Evolutionary conservation across 306 rosid species (phyloP).

Genomic region (cucumber (Cucumis sativus)): DNA sequence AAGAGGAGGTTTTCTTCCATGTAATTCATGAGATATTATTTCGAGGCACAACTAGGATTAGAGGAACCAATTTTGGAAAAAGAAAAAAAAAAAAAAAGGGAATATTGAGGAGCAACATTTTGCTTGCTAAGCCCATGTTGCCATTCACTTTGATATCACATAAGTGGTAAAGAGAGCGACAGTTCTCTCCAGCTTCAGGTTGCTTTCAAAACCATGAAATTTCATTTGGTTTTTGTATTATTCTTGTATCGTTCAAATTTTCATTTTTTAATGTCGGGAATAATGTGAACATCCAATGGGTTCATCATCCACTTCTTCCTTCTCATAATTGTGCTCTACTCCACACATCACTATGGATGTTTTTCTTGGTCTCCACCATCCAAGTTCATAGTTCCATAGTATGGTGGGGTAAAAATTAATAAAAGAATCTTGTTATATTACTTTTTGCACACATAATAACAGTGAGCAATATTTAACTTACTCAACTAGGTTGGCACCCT

Average conservation of each 20-base stretch:
- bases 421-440: background rate
- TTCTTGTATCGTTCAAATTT: background rate
- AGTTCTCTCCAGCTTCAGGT: background rate
- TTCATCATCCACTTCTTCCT: background rate
- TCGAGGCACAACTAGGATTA: background rate
- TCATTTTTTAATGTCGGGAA: background rate
- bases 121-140: background rate
- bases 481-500: too few species aligned
- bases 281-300: background rate
- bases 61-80: conserved; percentile 1
- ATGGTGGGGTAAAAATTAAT: background rate
- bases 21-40: conserved; percentile 4
- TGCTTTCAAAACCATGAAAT: background rate
- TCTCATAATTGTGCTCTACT: background rate
- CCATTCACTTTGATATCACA: background rate
- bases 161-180: background rate
- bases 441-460: background rate
- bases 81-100: too few species aligned
- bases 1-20: conserved; percentile 1
- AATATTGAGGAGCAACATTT: background rate
- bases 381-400: background rate
- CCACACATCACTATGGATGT: background rate
- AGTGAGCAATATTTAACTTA: too few species aligned
- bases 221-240: background rate
- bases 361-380: background rate